A percentile compares a stretch with the other conserved stretches of the same genome.
phyloP scores from a whole-genome alignment of 2,329 filamentous ascomycete species.

The Metarhizium rileyi region DNA sequence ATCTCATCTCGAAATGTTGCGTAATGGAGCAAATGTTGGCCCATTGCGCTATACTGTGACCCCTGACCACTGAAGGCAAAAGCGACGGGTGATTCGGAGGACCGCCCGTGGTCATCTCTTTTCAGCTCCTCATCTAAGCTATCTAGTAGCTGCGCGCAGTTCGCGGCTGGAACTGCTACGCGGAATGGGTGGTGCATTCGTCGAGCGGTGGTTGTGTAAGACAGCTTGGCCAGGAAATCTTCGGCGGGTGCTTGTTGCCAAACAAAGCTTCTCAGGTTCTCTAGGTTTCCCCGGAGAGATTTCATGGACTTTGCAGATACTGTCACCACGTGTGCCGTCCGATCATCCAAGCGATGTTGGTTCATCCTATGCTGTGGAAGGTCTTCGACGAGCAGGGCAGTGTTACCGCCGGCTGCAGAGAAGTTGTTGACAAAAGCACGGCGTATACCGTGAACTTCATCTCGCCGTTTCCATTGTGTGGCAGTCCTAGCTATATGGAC shows the following conservation, averaged over 20 bases:
- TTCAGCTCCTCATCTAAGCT: background rate
- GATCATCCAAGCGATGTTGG: background rate
- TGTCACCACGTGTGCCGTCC: slow-evolving; percentile 1
- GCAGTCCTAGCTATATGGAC: slow-evolving; percentile 42
- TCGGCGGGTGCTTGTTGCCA: slow-evolving; percentile 19
- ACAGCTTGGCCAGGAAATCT: slow-evolving; percentile 30
- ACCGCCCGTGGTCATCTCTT: background rate
- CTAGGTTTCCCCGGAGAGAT: background rate
- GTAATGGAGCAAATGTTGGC: slow-evolving; percentile 17
- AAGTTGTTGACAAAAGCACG: slow-evolving; percentile 57
- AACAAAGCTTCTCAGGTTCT: background rate
- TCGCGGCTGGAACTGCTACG: background rate
- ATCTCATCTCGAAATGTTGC: slow-evolving; percentile 26
- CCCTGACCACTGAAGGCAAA: slow-evolving; percentile 36
- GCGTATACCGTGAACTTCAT: slow-evolving; percentile 26
- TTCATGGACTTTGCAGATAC: slow-evolving; percentile 4
- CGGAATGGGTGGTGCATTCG: slow-evolving; percentile 2
- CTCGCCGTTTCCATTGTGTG: background rate
- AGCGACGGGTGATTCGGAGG: slow-evolving; percentile 11
- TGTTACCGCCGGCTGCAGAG: slow-evolving; percentile 63
- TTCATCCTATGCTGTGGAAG: slow-evolving; percentile 23
- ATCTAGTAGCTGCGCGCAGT: background rate
- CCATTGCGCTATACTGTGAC: slow-evolving; percentile 17
- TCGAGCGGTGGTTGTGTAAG: slow-evolving; percentile 46
- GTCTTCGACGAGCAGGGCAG: slow-evolving; percentile 52